phyloP scores from a whole-genome alignment of 2,329 filamentous ascomycete genomes.

The Xenoacremonium recifei region DNA sequence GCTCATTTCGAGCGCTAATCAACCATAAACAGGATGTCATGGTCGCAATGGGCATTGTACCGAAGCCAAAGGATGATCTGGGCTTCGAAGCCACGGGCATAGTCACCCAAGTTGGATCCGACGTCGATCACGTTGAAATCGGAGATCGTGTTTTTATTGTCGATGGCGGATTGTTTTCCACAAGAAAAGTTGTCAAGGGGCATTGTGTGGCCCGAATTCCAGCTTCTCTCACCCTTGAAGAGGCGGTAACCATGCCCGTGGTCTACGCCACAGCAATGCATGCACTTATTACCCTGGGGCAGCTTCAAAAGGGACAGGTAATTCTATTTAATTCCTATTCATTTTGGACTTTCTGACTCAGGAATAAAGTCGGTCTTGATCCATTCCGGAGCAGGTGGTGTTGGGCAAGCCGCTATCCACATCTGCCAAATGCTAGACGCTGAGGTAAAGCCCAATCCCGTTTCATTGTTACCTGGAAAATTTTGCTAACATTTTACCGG shows the following conservation, averaged over 20 bases:
- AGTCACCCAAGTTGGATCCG: slow-evolving; percentile 24
- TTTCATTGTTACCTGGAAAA: not conserved
- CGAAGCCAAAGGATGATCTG: slow-evolving; percentile 3
- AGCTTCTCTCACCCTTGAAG: slow-evolving; percentile 29
- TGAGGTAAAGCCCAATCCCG: slow-evolving; percentile 3
- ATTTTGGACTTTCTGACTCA: too few relatives aligned
- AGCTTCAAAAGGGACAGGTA: slow-evolving; percentile 10
- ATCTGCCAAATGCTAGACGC: slow-evolving; percentile 24
- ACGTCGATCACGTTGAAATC: slow-evolving; percentile 19
- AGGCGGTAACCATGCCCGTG: slow-evolving; percentile 32
- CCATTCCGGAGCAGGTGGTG: slow-evolving; percentile 28
- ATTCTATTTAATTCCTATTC: too few relatives aligned
- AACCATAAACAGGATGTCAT: slow-evolving; percentile 30
- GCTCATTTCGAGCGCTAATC: not conserved
- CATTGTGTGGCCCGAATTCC: slow-evolving; percentile 30
- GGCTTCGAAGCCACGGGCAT: slow-evolving; percentile 28
- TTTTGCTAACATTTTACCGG: too few relatives aligned
- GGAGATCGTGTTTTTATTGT: slow-evolving; percentile 32
- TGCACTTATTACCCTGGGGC: slow-evolving; percentile 5
- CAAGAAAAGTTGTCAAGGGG: slow-evolving; percentile 19
- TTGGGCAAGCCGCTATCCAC: slow-evolving; percentile 30
- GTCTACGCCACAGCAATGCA: slow-evolving; percentile 31
- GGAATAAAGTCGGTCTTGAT: slow-evolving; percentile 29
- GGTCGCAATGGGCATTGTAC: slow-evolving; percentile 27
- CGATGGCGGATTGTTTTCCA: slow-evolving; percentile 20